A percentile compares a stretch with the other conserved stretches of the same genome.
phyloP scores from a whole-genome alignment of 495 filamentous ascomycete species.

The Xylaria bambusicola region DNA sequence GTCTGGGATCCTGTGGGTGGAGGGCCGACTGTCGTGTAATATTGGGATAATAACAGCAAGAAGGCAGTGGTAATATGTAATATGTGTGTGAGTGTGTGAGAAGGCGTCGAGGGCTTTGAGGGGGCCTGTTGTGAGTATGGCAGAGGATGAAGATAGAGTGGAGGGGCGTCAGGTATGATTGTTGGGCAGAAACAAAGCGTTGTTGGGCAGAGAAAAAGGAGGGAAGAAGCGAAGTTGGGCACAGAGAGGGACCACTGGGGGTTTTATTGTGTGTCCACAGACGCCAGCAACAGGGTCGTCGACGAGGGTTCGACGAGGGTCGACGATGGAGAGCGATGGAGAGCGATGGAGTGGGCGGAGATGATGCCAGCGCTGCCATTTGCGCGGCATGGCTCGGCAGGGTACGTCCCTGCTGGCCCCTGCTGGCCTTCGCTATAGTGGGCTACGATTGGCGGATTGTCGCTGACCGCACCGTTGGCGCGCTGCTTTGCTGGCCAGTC shows the following conservation, averaged over 20 bases:
- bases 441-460: too few relatives aligned
- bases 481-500: constrained; percentile 19
- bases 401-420: background rate
- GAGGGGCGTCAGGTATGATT: constrained; percentile 13
- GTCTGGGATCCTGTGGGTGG: background rate
- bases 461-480: constrained; percentile 15
- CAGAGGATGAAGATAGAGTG: background rate
- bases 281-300: background rate
- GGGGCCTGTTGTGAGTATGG: background rate
- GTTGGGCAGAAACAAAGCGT: constrained; percentile 48
- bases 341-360: constrained; percentile 6
- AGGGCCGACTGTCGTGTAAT: constrained; percentile 1
- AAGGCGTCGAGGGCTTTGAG: background rate
- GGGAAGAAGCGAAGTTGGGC: constrained; percentile 49
- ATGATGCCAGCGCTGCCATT: constrained; percentile 18
- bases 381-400: constrained; percentile 14
- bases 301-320: background rate
- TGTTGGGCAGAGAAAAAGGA: constrained; percentile 50
- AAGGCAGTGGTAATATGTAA: constrained; percentile 24
- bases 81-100: background rate
- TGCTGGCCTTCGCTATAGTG: constrained; percentile 1
- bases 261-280: constrained; percentile 47
- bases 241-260: constrained; percentile 48
- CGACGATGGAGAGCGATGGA: background rate
- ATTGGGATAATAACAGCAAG: constrained; percentile 9